Evolutionary conservation across 2,329 filamentous ascomycete species (phyloP).

Genomic region (Hymenoscyphus infarciens): DNA sequence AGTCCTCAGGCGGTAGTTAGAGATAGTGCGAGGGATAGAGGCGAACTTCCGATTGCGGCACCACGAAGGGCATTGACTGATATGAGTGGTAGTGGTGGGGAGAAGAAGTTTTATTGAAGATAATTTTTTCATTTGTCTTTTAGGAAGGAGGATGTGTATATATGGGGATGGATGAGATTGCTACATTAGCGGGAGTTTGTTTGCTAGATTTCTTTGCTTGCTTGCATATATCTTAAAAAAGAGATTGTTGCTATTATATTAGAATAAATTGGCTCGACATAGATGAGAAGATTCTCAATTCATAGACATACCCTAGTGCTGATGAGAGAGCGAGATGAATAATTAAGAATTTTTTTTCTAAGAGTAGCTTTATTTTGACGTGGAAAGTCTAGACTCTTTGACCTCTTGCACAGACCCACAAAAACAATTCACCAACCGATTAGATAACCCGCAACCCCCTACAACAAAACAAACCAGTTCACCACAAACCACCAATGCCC

Average conservation of each 20-base stretch:
- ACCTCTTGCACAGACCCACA: no score
- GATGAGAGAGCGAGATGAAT: no score
- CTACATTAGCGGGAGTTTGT: slow-evolving; percentile 3
- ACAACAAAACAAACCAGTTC: background rate
- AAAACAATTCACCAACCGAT: no score
- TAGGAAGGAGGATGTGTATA: background rate
- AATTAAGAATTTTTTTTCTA: no score
- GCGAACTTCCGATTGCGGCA: slow-evolving; percentile 21
- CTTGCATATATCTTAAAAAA: no score
- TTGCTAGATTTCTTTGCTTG: background rate
- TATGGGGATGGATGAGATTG: background rate
- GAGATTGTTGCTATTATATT: no score
- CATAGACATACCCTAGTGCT: no score
- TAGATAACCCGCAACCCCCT: background rate
- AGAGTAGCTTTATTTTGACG: no score
- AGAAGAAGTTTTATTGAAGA: slow-evolving; percentile 2
- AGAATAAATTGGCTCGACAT: no score
- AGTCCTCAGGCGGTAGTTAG: slow-evolving; percentile 32
- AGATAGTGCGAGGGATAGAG: slow-evolving; percentile 26
- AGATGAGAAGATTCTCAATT: no score
- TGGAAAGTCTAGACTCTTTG: no score
- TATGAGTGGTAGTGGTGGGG: background rate
- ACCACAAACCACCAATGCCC: background rate
- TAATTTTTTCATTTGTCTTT: background rate
- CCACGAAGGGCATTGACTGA: slow-evolving; percentile 21